Base-by-base conservation (phyloP, 805 yeast genomes). In the Starmerella geochares region DNA sequence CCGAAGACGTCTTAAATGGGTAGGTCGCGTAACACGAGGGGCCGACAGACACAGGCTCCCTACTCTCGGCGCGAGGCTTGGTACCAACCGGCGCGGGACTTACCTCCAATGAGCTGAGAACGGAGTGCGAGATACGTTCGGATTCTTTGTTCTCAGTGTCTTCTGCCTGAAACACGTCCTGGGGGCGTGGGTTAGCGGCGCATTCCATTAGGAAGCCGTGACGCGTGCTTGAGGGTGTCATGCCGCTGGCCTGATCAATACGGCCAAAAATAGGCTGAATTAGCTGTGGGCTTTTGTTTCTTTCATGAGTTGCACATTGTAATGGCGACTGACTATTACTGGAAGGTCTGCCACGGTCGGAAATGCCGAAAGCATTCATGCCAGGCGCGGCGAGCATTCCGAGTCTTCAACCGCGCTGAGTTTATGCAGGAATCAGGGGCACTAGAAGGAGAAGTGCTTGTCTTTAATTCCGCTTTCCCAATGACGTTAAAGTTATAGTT, bases 181-280 rank as follows among this genome's bases (percentile, higher is more conserved):
- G 24, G 4, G 16, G 33, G 2, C 33, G 16, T n/a, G 37, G n/a
- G 21, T 16, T 33, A 4, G 44, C 44, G 3, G 44, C 44, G 17
- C 44, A 40, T 27, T 40, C 33, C 44, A 40, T 40, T 4, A 40
- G 24, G 33, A 40, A 25, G 33, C 44, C 44, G 16, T n/a, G 31
- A 10, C 33, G 44, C 24, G 29, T 8, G 13, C 11, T 13, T 9
- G 24, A 8, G 21, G 23, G 16, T 16, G 16, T 32, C 6, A n/a
- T 8, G 14, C 7, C 31, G 20, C 20, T 11, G 9, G 1, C 14
- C 9, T 29, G 17, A 20, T 36, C 39, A 20, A 3, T 13, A 4
- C 21, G 7, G 21, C 13, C 21, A 31, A 2, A 6, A n/a, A 16
- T 25, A 20, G 39, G n/a, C 7, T 14, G 10, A 6, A 14, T 25